These are phyloP conservation scores for Gnetum montanum DNA, from an alignment of 75 land plant species.

Conservation along the genomic window DNA sequence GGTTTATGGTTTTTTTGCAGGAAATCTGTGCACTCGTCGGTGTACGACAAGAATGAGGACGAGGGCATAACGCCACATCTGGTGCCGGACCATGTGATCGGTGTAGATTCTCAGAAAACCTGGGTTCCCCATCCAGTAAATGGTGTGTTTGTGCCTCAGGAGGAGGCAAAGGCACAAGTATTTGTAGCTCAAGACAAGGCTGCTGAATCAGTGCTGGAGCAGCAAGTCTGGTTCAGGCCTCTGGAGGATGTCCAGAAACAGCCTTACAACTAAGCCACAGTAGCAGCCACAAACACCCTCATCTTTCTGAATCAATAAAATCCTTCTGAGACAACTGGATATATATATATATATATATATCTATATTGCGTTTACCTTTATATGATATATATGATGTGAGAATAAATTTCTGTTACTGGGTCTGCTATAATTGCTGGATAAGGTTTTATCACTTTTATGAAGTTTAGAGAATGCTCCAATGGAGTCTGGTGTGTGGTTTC, in stretches of 20 bases:
- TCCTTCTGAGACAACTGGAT: too few species aligned
- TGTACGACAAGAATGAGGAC: constrained; percentile 51
- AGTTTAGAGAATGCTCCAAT: too few species aligned
- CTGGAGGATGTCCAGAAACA: constrained; percentile 22
- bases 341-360: too few species aligned
- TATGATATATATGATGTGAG: too few species aligned
- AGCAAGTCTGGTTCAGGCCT: constrained; percentile 37
- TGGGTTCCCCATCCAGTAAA: constrained; percentile 56
- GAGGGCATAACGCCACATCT: constrained; percentile 22
- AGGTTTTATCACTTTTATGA: too few species aligned
- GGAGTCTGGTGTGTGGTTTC: too few species aligned
- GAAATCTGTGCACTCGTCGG: constrained; percentile 1
- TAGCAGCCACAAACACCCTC: too few species aligned
- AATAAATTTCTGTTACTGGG: too few species aligned
- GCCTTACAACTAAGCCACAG: constrained; percentile 3
- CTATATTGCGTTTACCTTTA: too few species aligned
- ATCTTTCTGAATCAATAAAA: too few species aligned
- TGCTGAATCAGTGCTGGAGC: constrained; percentile 15
- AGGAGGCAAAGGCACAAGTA: background rate
- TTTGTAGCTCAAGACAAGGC: background rate
- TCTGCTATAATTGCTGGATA: too few species aligned
- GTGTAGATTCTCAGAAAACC: constrained; percentile 22
- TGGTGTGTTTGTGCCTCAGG: constrained; percentile 47
- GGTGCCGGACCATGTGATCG: constrained; percentile 35
- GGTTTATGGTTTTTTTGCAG: constrained; percentile 6